Evolutionary conservation across 257 asterid genomes (phyloP).

Genomic region (Solanum etuberosum): DNA sequence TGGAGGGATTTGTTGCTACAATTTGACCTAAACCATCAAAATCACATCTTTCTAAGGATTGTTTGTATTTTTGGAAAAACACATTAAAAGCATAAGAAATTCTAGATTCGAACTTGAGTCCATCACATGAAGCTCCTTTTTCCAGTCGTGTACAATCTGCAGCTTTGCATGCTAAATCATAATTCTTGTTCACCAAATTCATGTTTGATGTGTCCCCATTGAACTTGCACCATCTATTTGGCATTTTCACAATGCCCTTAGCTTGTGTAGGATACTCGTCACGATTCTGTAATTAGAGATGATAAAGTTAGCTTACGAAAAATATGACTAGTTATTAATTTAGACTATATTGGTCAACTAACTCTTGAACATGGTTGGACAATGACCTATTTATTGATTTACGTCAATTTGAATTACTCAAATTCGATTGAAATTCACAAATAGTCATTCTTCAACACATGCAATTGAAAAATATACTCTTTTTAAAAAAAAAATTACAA

Average conservation of each 20-base stretch:
- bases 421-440: background rate
- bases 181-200: background rate
- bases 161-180: background rate
- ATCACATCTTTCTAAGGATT: slow-evolving; percentile 7
- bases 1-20: slow-evolving; percentile 18
- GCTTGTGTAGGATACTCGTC: slow-evolving; percentile 26
- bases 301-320: background rate
- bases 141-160: slow-evolving; percentile 34
- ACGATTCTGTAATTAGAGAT: slow-evolving; percentile 14
- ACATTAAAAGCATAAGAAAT: slow-evolving; percentile 45
- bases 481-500: too few species aligned
- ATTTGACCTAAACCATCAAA: slow-evolving; percentile 24
- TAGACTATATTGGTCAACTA: background rate
- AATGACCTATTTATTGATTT: background rate
- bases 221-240: slow-evolving; percentile 22
- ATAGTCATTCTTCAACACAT: background rate
- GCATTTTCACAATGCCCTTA: slow-evolving; percentile 19
- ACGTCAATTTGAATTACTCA: background rate
- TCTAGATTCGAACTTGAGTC: background rate
- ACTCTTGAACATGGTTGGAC: background rate
- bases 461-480: background rate
- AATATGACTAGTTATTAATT: background rate
- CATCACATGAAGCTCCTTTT: slow-evolving; percentile 31
- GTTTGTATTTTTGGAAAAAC: slow-evolving; percentile 26
- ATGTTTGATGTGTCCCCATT: background rate